Percentiles rank a stretch among this genome's conserved stretches.
Evolutionary conservation across 2,329 filamentous ascomycete species (phyloP).

Genomic region (Trichoderma sp.): DNA sequence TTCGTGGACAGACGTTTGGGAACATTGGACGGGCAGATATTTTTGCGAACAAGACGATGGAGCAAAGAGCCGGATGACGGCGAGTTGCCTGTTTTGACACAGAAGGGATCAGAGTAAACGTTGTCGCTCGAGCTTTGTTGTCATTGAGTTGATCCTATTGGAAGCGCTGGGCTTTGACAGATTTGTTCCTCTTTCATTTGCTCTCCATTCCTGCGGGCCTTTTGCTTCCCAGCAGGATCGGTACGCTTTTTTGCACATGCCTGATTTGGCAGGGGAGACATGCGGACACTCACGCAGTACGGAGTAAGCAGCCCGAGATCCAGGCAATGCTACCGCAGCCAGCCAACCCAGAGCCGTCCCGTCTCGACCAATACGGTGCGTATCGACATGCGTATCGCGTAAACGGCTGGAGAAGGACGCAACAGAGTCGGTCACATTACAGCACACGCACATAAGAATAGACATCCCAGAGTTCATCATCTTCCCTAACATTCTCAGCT

Average conservation of each 20-base stretch:
- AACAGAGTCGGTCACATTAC: not conserved
- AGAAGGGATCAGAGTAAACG: not conserved
- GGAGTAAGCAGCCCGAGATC: conserved; percentile 1
- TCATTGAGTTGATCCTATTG: conserved; percentile 4
- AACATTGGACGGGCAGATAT: not conserved
- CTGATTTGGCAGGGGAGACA: not conserved
- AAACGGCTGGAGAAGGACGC: not conserved
- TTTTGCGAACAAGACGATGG: too few relatives aligned
- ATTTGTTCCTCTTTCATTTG: not conserved
- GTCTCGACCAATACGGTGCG: conserved; percentile 9
- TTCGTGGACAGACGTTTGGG: not conserved
- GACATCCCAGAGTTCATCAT: not conserved
- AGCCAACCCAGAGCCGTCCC: conserved; percentile 3
- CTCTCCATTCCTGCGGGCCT: not conserved
- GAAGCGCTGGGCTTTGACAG: conserved; percentile 1
- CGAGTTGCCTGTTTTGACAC: not conserved
- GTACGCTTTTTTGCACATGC: not conserved
- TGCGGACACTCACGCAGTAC: not conserved
- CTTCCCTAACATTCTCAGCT: not conserved
- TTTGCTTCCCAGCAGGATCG: not conserved
- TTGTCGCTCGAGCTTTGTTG: not conserved
- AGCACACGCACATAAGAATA: not conserved
- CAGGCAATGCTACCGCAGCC: not conserved
- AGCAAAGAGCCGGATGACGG: not conserved
- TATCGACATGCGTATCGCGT: not conserved